Percentiles rank a stretch among this genome's conserved stretches.
Evolutionary conservation across 2,329 filamentous ascomycete genomes (phyloP).

Genomic region (Ascocoryne sarcoides): DNA sequence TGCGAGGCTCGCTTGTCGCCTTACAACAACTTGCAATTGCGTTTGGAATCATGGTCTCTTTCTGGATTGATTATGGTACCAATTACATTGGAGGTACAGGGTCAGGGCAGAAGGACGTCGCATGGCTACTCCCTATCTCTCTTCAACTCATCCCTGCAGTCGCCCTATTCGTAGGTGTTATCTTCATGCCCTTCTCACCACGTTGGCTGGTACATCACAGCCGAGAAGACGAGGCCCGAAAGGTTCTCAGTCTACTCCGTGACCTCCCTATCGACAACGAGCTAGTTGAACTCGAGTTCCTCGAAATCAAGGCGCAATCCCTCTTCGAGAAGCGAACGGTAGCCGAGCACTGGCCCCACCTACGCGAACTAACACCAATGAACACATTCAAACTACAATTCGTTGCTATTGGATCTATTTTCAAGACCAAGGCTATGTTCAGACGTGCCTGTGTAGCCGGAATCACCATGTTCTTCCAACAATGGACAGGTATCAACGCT

Average conservation of each 20-base stretch:
- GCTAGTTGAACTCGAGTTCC: conserved; percentile 49
- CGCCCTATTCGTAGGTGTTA: conserved; percentile 71
- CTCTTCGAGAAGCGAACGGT: conserved; percentile 67
- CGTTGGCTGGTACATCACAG: conserved; percentile 59
- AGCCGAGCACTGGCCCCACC: conserved; percentile 57
- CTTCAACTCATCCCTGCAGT: conserved; percentile 92
- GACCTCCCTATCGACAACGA: conserved; percentile 1
- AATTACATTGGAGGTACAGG: conserved; percentile 42
- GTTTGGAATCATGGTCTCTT: conserved; percentile 65
- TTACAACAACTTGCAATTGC: conserved; percentile 54
- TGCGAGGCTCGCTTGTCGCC: conserved; percentile 57
- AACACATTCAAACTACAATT: conserved; percentile 63
- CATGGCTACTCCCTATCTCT: conserved; percentile 81
- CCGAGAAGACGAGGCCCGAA: not conserved
- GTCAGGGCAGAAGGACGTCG: conserved; percentile 64
- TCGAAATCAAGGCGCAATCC: conserved; percentile 75
- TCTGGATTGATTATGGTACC: conserved; percentile 98
- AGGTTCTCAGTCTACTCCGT: not conserved
- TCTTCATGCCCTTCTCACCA: conserved; percentile 92
- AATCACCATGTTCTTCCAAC: conserved; percentile 54
- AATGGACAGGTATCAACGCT: conserved; percentile 39
- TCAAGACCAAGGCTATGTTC: conserved; percentile 58
- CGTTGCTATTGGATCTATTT: conserved; percentile 55
- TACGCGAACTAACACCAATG: conserved; percentile 49
- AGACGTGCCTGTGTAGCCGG: conserved; percentile 55